Conservation (phyloP, 257 asterid species). For the Primulina huaijiensis region DNA sequence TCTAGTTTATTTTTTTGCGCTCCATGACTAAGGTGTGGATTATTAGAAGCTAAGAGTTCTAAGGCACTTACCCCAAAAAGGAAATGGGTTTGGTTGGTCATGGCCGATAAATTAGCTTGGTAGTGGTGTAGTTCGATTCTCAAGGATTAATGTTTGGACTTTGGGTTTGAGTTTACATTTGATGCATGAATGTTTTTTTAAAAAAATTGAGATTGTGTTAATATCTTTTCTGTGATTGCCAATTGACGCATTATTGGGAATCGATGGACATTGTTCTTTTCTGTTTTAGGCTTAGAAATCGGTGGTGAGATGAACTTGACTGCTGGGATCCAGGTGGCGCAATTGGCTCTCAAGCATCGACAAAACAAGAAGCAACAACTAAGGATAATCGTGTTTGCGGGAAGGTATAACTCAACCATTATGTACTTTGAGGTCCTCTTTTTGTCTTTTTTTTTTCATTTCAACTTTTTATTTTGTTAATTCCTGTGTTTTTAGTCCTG, state of each 20-base stretch:
- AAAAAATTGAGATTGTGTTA: background rate
- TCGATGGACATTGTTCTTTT: slow-evolving; percentile 10
- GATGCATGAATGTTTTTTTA: background rate
- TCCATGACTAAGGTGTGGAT: background rate
- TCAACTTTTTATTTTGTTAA: background rate
- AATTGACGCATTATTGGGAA: slow-evolving; percentile 3
- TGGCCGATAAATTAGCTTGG: background rate
- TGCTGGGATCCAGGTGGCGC: slow-evolving; percentile 97
- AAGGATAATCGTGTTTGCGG: slow-evolving; percentile 91
- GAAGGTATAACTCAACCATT: slow-evolving; percentile 53
- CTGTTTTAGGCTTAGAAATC: slow-evolving; percentile 64
- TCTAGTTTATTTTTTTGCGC: background rate
- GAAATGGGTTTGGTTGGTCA: background rate
- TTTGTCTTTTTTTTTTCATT: slow-evolving; percentile 4
- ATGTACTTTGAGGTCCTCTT: slow-evolving; percentile 4
- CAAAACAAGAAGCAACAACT: slow-evolving; percentile 98
- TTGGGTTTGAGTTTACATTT: background rate
- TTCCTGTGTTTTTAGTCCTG: slow-evolving; percentile 60
- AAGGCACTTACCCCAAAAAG: background rate
- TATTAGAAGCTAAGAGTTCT: slow-evolving; percentile 11
- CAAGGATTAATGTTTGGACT: background rate
- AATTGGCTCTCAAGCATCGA: slow-evolving; percentile 96
- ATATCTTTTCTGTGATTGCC: background rate
- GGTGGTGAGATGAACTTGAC: slow-evolving; percentile 95
- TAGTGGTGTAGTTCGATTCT: background rate